Conservation (phyloP, 2,329 filamentous ascomycete species). For the Stachybotrys echinatus region DNA sequence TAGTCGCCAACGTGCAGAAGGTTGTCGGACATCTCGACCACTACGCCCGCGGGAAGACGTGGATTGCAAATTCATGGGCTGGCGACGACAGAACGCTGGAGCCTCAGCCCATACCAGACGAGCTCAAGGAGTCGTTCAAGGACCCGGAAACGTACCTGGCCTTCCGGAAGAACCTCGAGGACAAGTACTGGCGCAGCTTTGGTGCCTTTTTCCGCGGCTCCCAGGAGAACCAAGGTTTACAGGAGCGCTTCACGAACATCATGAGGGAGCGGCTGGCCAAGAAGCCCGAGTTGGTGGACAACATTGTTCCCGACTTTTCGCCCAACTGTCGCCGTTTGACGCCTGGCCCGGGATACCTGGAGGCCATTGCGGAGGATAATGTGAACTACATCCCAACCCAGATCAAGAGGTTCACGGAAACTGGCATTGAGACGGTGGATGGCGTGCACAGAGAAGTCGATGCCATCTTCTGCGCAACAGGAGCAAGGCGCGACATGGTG, state of each 20-base stretch:
- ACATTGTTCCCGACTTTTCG: constrained; percentile 57
- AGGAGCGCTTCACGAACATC: constrained; percentile 35
- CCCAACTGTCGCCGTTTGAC: constrained; percentile 61
- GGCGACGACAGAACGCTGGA: constrained; percentile 48
- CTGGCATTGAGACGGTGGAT: constrained; percentile 55
- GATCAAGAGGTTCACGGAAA: constrained; percentile 54
- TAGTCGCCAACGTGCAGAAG: constrained; percentile 47
- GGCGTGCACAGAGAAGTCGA: constrained; percentile 54
- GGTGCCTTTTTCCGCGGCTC: constrained; percentile 48
- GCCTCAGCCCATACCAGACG: constrained; percentile 47
- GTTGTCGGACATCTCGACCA: constrained; percentile 50
- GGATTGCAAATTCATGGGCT: constrained; percentile 61
- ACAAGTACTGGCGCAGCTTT: constrained; percentile 58
- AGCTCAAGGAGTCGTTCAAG: constrained; percentile 53
- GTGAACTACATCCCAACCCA: constrained; percentile 54
- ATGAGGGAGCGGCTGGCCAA: constrained; percentile 49
- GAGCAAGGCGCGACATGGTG: constrained; percentile 54
- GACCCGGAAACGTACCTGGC: constrained; percentile 55
- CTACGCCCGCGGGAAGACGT: constrained; percentile 60
- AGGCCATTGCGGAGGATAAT: constrained; percentile 56
- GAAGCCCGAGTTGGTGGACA: constrained; percentile 50
- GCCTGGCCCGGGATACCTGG: constrained; percentile 62
- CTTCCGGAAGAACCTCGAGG: constrained; percentile 53
- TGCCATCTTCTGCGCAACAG: constrained; percentile 63
- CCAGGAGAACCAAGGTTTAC: constrained; percentile 40